Conservation (phyloP, 108 stramenopile species). For the Nitzschia sp. region DNA sequence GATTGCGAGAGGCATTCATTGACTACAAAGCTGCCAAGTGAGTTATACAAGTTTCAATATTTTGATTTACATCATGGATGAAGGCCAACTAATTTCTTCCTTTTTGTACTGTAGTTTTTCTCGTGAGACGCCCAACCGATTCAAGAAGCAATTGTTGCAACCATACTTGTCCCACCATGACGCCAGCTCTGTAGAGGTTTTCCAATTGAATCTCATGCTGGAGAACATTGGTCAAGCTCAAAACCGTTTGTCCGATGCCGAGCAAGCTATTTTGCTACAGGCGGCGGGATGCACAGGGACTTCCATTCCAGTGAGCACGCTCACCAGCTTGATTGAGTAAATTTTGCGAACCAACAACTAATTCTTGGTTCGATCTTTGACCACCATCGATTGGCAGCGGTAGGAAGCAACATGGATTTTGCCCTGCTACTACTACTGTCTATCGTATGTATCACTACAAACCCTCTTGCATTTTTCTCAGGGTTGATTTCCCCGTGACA, state of each 20-base stretch:
- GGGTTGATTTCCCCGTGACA: too few relatives aligned
- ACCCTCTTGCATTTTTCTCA: too few relatives aligned
- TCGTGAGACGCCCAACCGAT: conserved; percentile 38
- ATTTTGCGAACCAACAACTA: too few relatives aligned
- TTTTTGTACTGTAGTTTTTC: conserved; percentile 26
- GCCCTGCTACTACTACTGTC: too few relatives aligned
- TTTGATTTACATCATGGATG: background rate
- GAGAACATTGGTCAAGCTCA: conserved; percentile 24
- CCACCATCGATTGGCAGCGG: too few relatives aligned
- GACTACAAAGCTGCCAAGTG: conserved; percentile 11
- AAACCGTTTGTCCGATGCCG: conserved; percentile 8
- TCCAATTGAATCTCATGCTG: conserved; percentile 25
- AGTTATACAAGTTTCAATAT: background rate
- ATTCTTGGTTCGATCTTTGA: too few relatives aligned
- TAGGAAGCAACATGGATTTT: too few relatives aligned
- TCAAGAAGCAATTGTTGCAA: conserved; percentile 43
- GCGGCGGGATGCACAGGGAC: conserved; percentile 22
- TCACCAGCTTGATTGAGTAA: conserved; percentile 2
- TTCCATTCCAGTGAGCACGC: conserved; percentile 23
- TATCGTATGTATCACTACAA: too few relatives aligned
- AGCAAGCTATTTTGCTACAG: conserved; percentile 18
- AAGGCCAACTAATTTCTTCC: background rate
- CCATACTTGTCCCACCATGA: conserved; percentile 3
- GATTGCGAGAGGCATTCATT: conserved; percentile 5
- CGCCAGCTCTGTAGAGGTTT: conserved; percentile 27